These are phyloP conservation scores for Coemansia biformis DNA, from an alignment of 192 early-diverging fungal genomes.

Conservation along the genomic window DNA sequence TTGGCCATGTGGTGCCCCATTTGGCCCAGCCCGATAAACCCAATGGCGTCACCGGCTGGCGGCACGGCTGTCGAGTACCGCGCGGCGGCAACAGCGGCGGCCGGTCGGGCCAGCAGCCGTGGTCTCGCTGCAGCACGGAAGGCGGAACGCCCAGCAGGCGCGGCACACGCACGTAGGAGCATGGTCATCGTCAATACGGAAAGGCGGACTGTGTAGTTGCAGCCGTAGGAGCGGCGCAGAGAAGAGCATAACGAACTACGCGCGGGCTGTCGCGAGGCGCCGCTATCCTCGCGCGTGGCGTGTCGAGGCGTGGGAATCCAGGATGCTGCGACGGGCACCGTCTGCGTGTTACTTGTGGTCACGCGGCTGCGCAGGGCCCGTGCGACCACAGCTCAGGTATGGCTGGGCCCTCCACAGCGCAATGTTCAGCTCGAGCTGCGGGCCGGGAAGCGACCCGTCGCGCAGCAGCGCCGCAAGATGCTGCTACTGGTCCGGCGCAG, in stretches of 20 bases:
- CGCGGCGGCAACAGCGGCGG: neutral
- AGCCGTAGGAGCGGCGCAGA: too few relatives aligned
- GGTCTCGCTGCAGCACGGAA: too few relatives aligned
- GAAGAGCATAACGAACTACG: too few relatives aligned
- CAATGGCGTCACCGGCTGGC: conserved; percentile 8
- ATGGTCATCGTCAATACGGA: too few relatives aligned
- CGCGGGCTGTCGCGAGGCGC: too few relatives aligned
- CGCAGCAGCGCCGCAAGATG: conserved; percentile 22
- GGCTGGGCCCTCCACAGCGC: conserved; percentile 40
- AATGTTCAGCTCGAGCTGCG: conserved; percentile 33
- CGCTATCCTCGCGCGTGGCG: too few relatives aligned
- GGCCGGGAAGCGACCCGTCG: conserved; percentile 9
- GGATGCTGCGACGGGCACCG: too few relatives aligned
- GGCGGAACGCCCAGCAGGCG: too few relatives aligned
- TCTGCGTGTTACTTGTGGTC: neutral
- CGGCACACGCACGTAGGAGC: neutral
- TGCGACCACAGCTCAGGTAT: conserved; percentile 5
- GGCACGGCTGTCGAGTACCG: conserved; percentile 2
- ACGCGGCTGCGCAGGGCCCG: neutral
- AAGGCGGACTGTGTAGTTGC: too few relatives aligned
- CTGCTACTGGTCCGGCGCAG: conserved; percentile 11
- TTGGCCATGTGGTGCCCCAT: conserved; percentile 92
- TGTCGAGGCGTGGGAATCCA: conserved; percentile 6
- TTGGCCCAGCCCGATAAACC: conserved; percentile 79
- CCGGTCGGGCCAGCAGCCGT: too few relatives aligned